These are phyloP conservation scores for Euphorbia celastroides DNA, from an alignment of 441 rosid genomes.

Conservation along the genomic window DNA sequence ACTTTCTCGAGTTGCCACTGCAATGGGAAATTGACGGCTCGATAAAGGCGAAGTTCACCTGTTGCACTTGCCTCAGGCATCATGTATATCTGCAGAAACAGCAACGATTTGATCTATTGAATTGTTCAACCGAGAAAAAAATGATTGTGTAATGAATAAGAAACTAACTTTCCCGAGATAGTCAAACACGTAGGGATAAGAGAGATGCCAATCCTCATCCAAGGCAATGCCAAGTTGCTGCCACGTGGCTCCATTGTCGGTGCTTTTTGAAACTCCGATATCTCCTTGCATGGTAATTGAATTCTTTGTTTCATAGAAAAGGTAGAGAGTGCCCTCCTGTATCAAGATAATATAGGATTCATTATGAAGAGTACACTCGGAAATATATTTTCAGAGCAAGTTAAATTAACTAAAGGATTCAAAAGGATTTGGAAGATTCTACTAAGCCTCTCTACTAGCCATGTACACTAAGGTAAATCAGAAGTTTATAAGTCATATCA, in stretches of 20 bases:
- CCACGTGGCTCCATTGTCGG: slow-evolving; percentile 89
- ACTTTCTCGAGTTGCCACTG: slow-evolving; percentile 69
- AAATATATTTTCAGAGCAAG: slow-evolving; percentile 8
- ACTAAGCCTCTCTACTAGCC: neutral
- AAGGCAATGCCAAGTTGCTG: slow-evolving; percentile 80
- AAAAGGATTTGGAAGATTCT: neutral
- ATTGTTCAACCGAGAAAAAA: too few relatives aligned
- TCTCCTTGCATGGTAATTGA: slow-evolving; percentile 88
- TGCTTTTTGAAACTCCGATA: slow-evolving; percentile 81
- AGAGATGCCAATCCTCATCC: slow-evolving; percentile 96
- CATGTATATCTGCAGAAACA: slow-evolving; percentile 70
- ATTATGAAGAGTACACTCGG: neutral
- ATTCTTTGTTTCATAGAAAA: slow-evolving; percentile 81
- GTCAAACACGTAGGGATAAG: slow-evolving; percentile 80
- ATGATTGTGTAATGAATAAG: too few relatives aligned
- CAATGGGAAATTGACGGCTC: slow-evolving; percentile 72
- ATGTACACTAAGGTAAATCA: neutral
- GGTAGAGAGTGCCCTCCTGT: slow-evolving; percentile 69
- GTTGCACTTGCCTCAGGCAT: slow-evolving; percentile 77
- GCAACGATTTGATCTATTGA: too few relatives aligned
- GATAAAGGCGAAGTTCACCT: slow-evolving; percentile 76
- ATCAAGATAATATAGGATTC: slow-evolving; percentile 10
- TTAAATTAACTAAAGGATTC: neutral
- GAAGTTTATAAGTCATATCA: neutral
- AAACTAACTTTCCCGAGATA: slow-evolving; percentile 65